Evolutionary conservation across 768 basidiomycete species (phyloP).

Genomic region (Suillus spraguei): DNA sequence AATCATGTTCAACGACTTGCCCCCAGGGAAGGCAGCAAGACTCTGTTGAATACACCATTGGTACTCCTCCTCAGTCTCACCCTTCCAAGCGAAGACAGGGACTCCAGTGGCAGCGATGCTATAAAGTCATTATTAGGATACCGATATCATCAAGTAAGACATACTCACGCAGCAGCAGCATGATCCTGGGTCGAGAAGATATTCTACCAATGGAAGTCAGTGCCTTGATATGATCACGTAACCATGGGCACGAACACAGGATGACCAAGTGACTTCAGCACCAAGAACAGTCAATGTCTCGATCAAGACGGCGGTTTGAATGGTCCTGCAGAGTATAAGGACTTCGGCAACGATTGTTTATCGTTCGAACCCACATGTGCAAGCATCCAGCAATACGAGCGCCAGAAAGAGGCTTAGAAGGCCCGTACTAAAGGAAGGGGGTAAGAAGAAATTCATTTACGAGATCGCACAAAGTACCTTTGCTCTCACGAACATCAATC

Average conservation of each 20-base stretch:
- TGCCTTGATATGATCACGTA: neutral
- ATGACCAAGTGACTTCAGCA: constrained; percentile 98
- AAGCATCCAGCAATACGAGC: constrained; percentile 97
- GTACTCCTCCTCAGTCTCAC: constrained; percentile 99
- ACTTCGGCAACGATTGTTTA: neutral
- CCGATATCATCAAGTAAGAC: neutral
- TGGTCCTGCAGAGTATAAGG: constrained; percentile 66
- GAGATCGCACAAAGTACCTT: constrained; percentile 56
- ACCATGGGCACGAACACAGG: constrained; percentile 65
- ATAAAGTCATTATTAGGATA: constrained; percentile 13
- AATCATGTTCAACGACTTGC: constrained; percentile 94
- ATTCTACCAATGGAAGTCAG: constrained; percentile 56
- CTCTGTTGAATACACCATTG: constrained; percentile 98
- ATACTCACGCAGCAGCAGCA: constrained; percentile 89
- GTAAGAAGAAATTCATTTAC: constrained; percentile 6
- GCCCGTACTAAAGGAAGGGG: constrained; percentile 59
- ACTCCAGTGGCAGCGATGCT: constrained; percentile 98
- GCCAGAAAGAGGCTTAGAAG: constrained; percentile 85
- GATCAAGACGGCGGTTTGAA: constrained; percentile 98
- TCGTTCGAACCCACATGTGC: constrained; percentile 73
- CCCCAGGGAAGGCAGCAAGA: constrained; percentile 81
- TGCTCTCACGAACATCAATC: constrained; percentile 88
- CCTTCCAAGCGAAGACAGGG: constrained; percentile 99
- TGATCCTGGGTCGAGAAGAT: constrained; percentile 99
- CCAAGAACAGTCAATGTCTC: constrained; percentile 96